These are phyloP conservation scores for Sclerospora graminicola DNA, from an alignment of 352 stramenopile species.

Conservation along the genomic window DNA sequence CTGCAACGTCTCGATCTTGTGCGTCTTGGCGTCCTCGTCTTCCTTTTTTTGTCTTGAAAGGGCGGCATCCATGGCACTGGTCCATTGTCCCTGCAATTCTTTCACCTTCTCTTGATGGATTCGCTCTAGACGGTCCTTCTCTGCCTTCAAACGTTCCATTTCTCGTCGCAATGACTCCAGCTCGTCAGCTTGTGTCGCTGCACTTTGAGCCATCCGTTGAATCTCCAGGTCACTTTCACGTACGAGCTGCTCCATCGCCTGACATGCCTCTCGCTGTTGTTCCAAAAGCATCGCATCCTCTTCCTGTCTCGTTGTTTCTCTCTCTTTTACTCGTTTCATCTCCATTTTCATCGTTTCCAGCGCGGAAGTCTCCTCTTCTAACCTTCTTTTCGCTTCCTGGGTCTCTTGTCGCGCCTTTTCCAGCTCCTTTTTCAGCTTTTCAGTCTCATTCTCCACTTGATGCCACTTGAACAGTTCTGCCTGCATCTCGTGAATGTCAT, in stretches of 20 bases:
- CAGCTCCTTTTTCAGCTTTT: constrained; percentile 8
- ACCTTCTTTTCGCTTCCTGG: constrained; percentile 19
- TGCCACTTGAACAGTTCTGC: constrained; percentile 5
- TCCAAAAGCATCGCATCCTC: constrained; percentile 32
- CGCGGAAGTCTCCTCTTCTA: constrained; percentile 26
- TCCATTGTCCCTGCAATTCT: constrained; percentile 19
- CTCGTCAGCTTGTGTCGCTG: constrained; percentile 19
- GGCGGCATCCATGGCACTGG: constrained; percentile 12
- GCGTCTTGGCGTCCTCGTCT: neutral
- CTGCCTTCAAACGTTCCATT: constrained; percentile 11
- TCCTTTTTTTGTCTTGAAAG: constrained; percentile 5
- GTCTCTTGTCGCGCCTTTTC: constrained; percentile 12
- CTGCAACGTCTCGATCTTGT: constrained; percentile 10
- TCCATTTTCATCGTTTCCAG: constrained; percentile 27
- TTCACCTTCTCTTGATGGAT: constrained; percentile 12
- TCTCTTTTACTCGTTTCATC: constrained; percentile 22
- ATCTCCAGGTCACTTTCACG: constrained; percentile 35
- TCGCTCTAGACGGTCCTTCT: constrained; percentile 15
- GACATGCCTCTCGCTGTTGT: constrained; percentile 28
- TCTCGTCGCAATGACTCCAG: constrained; percentile 19
- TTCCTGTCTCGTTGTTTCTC: constrained; percentile 19
- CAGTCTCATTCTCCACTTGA: neutral
- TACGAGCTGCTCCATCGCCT: constrained; percentile 35
- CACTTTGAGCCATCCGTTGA: constrained; percentile 22
- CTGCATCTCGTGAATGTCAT: constrained; percentile 8